phyloP scores from a whole-genome alignment of 1,139 yeast species.

The Scheffersomyces cryptocercus region DNA sequence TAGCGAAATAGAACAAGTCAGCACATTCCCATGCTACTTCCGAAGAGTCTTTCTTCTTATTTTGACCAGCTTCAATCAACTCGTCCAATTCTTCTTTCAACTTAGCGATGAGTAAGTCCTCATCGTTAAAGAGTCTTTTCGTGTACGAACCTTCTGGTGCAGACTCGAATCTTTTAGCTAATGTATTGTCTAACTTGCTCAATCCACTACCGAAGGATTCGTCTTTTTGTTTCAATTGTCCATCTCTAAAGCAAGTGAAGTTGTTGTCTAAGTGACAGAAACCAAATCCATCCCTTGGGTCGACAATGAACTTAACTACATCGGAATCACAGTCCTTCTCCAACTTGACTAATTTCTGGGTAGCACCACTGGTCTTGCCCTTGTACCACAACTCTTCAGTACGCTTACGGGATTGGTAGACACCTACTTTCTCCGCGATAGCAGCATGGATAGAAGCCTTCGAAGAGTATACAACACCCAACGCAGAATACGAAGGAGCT shows the following conservation, averaged over 20 bases:
- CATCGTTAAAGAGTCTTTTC: slow-evolving; percentile 79
- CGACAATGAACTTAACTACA: slow-evolving; percentile 81
- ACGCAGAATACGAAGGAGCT: slow-evolving; percentile 50
- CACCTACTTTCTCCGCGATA: slow-evolving; percentile 79
- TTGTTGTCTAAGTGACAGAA: slow-evolving; percentile 85
- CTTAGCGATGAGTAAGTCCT: slow-evolving; percentile 74
- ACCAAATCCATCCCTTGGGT: slow-evolving; percentile 73
- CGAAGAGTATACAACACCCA: slow-evolving; percentile 93
- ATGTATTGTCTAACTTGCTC: slow-evolving; percentile 62
- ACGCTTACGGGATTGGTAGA: slow-evolving; percentile 87
- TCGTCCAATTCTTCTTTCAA: slow-evolving; percentile 97
- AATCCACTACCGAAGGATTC: slow-evolving; percentile 62
- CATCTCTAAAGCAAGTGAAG: slow-evolving; percentile 68
- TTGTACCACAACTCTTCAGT: slow-evolving; percentile 89
- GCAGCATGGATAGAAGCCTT: slow-evolving; percentile 79
- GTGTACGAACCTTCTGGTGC: slow-evolving; percentile 96
- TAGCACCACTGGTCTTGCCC: slow-evolving; percentile 94
- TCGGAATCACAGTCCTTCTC: slow-evolving; percentile 91
- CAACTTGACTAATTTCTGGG: slow-evolving; percentile 68
- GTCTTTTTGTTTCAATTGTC: slow-evolving; percentile 28
- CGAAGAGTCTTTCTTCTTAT: slow-evolving; percentile 38
- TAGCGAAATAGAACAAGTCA: slow-evolving; percentile 85
- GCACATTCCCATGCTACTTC: slow-evolving; percentile 98
- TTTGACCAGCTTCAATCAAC: slow-evolving; percentile 73
- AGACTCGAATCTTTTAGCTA: slow-evolving; percentile 50